A percentile compares a stretch with the other conserved stretches of the same genome.
Evolutionary conservation across 208 protist species (phyloP).

Genomic region (Herpetomonas samuelpessoai): DNA sequence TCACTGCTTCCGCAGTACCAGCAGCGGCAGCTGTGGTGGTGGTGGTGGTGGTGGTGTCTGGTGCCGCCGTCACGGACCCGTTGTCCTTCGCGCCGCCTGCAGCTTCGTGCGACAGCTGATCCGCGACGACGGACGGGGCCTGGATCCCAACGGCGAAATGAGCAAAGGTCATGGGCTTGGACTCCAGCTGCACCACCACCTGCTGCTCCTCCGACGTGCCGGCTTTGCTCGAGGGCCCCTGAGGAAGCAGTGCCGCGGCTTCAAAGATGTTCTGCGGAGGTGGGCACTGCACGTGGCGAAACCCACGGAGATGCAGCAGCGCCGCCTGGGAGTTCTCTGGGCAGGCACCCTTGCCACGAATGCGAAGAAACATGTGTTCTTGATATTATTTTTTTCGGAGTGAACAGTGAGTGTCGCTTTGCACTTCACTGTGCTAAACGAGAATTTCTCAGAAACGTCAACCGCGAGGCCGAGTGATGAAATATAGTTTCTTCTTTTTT

Average conservation of each 20-base stretch:
- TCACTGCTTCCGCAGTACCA: neutral
- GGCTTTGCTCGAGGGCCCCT: no score
- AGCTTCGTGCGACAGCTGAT: neutral
- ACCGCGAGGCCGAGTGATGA: no score
- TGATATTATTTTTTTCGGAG: no score
- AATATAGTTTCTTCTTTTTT: no score
- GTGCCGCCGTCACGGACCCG: no score
- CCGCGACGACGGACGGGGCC: constrained; percentile 5
- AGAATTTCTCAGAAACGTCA: no score
- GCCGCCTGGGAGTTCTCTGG: constrained; percentile 85
- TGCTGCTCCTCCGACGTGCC: no score
- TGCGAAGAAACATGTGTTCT: constrained; percentile 78
- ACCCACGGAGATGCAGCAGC: constrained; percentile 73
- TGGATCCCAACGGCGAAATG: constrained; percentile 69
- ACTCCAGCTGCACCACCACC: neutral
- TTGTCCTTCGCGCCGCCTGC: neutral
- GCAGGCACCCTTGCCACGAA: constrained; percentile 71
- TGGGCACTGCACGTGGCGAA: constrained; percentile 51
- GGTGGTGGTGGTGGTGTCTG: neutral
- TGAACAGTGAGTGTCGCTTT: no score
- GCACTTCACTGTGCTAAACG: no score
- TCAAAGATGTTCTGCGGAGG: constrained; percentile 19
- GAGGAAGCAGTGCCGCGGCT: no score
- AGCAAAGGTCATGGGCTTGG: constrained; percentile 29
- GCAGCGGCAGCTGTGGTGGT: neutral